phyloP scores from a whole-genome alignment of 495 filamentous ascomycete genomes.

The Pyrenula massariospora region DNA sequence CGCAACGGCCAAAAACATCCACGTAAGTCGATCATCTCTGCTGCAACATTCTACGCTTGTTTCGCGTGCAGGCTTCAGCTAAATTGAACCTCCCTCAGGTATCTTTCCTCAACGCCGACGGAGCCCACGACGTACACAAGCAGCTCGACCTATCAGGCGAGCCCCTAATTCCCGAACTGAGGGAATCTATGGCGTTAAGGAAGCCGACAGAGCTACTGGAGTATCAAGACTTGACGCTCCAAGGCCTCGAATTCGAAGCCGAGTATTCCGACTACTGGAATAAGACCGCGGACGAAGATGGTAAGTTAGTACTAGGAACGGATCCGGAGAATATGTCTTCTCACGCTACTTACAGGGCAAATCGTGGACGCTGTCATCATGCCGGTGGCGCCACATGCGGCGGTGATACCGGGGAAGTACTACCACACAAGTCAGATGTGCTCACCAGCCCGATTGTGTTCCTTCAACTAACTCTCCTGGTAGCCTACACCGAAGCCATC shows the following conservation, averaged over 20 bases:
- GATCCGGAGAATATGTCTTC: slow-evolving; percentile 4
- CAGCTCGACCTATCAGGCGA: slow-evolving; percentile 29
- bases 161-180: slow-evolving; percentile 23
- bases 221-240: slow-evolving; percentile 7
- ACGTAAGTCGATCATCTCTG: slow-evolving; percentile 28
- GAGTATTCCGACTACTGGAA: slow-evolving; percentile 27
- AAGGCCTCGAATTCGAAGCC: slow-evolving; percentile 11
- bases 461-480: background rate
- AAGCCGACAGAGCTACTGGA: slow-evolving; percentile 11
- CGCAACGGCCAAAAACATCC: slow-evolving; percentile 36
- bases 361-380: slow-evolving; percentile 23
- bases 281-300: slow-evolving; percentile 17
- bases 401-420: slow-evolving; percentile 39
- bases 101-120: slow-evolving; percentile 23
- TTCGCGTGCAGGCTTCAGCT: slow-evolving; percentile 10
- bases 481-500: slow-evolving; percentile 54
- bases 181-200: slow-evolving; percentile 15
- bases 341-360: slow-evolving; percentile 43
- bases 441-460: slow-evolving; percentile 39
- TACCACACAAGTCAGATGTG: slow-evolving; percentile 34
- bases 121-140: slow-evolving; percentile 22
- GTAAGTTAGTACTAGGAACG: background rate
- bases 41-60: slow-evolving; percentile 47
- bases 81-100: background rate
- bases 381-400: slow-evolving; percentile 29